Evolutionary conservation across 176 grass and related monocot species (phyloP).

Genomic region (Musa beccarii): DNA sequence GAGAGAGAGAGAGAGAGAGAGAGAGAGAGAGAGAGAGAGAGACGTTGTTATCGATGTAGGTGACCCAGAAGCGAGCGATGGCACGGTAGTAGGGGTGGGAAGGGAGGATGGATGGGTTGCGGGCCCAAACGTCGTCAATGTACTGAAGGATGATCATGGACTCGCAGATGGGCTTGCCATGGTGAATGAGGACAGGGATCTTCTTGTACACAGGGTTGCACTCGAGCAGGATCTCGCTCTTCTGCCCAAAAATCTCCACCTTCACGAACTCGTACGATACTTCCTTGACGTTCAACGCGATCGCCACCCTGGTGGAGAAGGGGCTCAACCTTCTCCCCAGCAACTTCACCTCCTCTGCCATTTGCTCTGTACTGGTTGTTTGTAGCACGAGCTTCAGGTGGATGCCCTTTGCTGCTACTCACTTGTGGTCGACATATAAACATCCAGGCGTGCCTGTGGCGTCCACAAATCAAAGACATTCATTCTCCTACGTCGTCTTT

Average conservation of each 20-base stretch:
- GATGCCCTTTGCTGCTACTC: too few relatives aligned
- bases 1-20: too few relatives aligned
- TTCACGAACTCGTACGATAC: neutral
- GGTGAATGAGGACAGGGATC: slow-evolving; percentile 13
- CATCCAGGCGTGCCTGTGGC: too few relatives aligned
- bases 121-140: slow-evolving; percentile 45
- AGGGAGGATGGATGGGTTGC: slow-evolving; percentile 16
- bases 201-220: slow-evolving; percentile 26
- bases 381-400: too few relatives aligned
- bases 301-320: neutral
- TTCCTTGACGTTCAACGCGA: neutral
- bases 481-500: too few relatives aligned
- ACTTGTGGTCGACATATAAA: too few relatives aligned
- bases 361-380: neutral
- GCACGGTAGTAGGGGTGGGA: slow-evolving; percentile 31
- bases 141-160: slow-evolving; percentile 42
- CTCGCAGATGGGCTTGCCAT: slow-evolving; percentile 27
- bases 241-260: slow-evolving; percentile 21
- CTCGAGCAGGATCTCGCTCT: slow-evolving; percentile 50
- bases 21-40: too few relatives aligned
- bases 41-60: slow-evolving; percentile 15
- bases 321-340: slow-evolving; percentile 24
- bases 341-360: slow-evolving; percentile 26
- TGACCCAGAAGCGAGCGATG: slow-evolving; percentile 10
- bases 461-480: too few relatives aligned